These are phyloP conservation scores for Pseudocercospora fijiensis DNA, from an alignment of 2,329 filamentous ascomycete species.

Conservation along the genomic window DNA sequence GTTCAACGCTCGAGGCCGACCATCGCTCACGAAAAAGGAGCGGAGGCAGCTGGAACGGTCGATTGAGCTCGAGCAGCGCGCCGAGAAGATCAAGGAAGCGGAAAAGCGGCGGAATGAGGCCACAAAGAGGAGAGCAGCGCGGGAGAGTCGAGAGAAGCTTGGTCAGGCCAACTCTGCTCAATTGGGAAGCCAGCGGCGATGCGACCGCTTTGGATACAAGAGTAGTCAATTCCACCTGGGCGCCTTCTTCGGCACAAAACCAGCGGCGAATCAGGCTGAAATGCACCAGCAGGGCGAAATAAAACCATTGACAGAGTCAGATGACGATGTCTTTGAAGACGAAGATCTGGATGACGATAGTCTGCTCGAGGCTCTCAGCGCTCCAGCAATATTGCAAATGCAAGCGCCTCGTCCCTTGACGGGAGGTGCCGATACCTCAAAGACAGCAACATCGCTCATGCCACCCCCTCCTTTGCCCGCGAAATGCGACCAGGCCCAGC, in stretches of 20 bases:
- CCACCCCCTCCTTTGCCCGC: slow-evolving; percentile 11
- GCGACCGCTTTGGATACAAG: slow-evolving; percentile 38
- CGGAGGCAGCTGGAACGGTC: slow-evolving; percentile 37
- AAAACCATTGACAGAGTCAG: neutral
- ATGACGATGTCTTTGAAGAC: slow-evolving; percentile 27
- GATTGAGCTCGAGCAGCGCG: slow-evolving; percentile 38
- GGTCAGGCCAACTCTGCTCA: slow-evolving; percentile 19
- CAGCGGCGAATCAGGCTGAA: neutral
- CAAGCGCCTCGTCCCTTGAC: neutral
- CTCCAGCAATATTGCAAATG: neutral
- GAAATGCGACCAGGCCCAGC: neutral
- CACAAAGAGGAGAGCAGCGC: slow-evolving; percentile 33
- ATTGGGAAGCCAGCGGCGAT: slow-evolving; percentile 36
- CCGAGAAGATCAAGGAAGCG: slow-evolving; percentile 36
- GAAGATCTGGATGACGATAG: slow-evolving; percentile 38
- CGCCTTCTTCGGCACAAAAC: slow-evolving; percentile 34
- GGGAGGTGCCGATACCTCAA: neutral
- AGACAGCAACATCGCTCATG: slow-evolving; percentile 8
- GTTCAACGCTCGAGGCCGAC: slow-evolving; percentile 38
- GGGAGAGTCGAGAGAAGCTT: slow-evolving; percentile 18
- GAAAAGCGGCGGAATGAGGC: slow-evolving; percentile 36
- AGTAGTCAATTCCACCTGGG: slow-evolving; percentile 41
- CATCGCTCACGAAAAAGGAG: slow-evolving; percentile 35
- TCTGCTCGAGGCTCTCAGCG: slow-evolving; percentile 30
- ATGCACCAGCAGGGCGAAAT: neutral